Conservation (phyloP, 2,329 filamentous ascomycete genomes). For the Colletotrichum brevisporum region DNA sequence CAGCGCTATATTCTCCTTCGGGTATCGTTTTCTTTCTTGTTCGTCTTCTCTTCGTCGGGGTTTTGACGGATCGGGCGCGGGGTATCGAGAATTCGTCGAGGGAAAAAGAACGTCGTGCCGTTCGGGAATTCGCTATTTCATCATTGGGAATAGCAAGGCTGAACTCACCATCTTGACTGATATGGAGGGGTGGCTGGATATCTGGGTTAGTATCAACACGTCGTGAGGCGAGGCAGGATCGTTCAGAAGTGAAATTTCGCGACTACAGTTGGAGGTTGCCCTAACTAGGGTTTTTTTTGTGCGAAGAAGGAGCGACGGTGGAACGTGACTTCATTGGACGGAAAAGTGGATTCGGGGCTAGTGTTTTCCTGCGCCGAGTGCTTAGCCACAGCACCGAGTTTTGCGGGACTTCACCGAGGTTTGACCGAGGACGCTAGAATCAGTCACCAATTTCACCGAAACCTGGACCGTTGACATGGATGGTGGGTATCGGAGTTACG, state of each 20-base stretch:
- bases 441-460: neutral
- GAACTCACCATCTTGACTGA: slow-evolving; percentile 42
- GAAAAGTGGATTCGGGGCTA: neutral
- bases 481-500: too few relatives aligned
- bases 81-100: slow-evolving; percentile 27
- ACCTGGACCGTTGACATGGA: neutral
- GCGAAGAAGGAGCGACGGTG: slow-evolving; percentile 4
- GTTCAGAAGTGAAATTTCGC: slow-evolving; percentile 10
- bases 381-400: neutral
- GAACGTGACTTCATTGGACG: neutral
- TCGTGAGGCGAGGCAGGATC: slow-evolving; percentile 30
- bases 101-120: slow-evolving; percentile 11
- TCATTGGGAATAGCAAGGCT: slow-evolving; percentile 25
- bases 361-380: neutral
- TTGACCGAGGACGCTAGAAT: neutral
- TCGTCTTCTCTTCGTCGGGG: slow-evolving; percentile 27
- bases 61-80: slow-evolving; percentile 18
- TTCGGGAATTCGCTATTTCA: slow-evolving; percentile 26
- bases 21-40: neutral
- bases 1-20: slow-evolving; percentile 30
- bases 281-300: slow-evolving; percentile 21
- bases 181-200: slow-evolving; percentile 41
- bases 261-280: slow-evolving; percentile 8
- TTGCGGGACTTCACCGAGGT: neutral
- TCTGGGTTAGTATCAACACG: slow-evolving; percentile 41